Evolutionary conservation across 73 alveolate species (phyloP).

Genomic region (Uronychia setigera): DNA sequence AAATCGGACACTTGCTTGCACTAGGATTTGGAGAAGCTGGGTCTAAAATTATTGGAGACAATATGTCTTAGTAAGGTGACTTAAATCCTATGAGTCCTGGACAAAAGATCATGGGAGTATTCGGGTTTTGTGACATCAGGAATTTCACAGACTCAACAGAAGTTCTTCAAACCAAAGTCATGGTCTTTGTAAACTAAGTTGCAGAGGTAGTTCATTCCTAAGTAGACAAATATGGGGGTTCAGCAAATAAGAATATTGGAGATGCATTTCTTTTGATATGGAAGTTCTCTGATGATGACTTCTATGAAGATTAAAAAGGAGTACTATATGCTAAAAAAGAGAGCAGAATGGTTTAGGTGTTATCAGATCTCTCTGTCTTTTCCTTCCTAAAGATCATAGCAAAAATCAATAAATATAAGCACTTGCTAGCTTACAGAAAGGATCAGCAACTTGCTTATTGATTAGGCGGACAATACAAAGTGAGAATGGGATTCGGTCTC

Average conservation of each 20-base stretch:
- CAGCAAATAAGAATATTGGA: slow-evolving; percentile 92
- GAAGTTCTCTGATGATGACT: slow-evolving; percentile 67
- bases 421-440: slow-evolving; percentile 83
- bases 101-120: slow-evolving; percentile 73
- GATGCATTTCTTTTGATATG: slow-evolving; percentile 92
- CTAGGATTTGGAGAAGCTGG: slow-evolving; percentile 99
- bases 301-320: slow-evolving; percentile 47
- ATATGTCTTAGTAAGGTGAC: slow-evolving; percentile 94
- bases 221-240: slow-evolving; percentile 92
- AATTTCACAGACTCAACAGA: slow-evolving; percentile 92
- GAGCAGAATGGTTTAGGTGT: slow-evolving; percentile 33
- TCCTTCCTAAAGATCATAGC: slow-evolving; percentile 87
- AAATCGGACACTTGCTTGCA: slow-evolving; percentile 96
- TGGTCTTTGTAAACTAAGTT: slow-evolving; percentile 90
- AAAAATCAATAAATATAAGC: slow-evolving; percentile 84
- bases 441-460: slow-evolving; percentile 58
- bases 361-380: slow-evolving; percentile 89
- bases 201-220: slow-evolving; percentile 87
- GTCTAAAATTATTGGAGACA: slow-evolving; percentile 90
- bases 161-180: slow-evolving; percentile 75
- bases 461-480: slow-evolving; percentile 62
- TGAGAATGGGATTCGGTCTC: slow-evolving; percentile 93
- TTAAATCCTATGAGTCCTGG: slow-evolving; percentile 88
- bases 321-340: slow-evolving; percentile 52
- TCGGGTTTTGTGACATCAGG: slow-evolving; percentile 93